Percentiles rank a stretch among this genome's conserved stretches.
These are phyloP conservation scores for Podila verticillata DNA, from an alignment of 192 early-diverging fungal species.

Conservation along the genomic window DNA sequence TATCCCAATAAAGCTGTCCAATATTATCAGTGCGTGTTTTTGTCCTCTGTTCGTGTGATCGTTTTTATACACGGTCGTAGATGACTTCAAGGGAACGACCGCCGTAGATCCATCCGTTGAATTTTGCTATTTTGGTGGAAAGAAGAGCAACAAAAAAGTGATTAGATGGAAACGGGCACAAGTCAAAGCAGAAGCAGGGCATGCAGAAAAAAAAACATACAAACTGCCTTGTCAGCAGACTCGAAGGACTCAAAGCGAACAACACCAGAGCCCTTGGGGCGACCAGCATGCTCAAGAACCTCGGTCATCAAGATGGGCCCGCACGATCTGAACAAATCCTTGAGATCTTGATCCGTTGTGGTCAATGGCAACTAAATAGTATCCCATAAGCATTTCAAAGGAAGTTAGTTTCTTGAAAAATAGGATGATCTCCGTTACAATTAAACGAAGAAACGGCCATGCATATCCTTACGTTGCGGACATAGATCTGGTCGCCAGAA, in stretches of 20 bases:
- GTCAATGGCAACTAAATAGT: constrained; percentile 60
- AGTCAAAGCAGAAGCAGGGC: no score
- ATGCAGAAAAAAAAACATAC: constrained; percentile 25
- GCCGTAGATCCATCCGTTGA: constrained; percentile 61
- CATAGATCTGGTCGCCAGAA: constrained; percentile 41
- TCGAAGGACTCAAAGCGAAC: constrained; percentile 62
- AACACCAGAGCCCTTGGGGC: constrained; percentile 63
- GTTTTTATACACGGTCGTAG: constrained; percentile 37
- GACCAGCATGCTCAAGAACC: constrained; percentile 54
- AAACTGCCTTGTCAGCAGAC: constrained; percentile 62
- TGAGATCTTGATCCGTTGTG: constrained; percentile 65
- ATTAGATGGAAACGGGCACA: no score
- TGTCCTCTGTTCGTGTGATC: background rate
- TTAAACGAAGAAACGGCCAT: background rate
- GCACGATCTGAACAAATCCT: constrained; percentile 64
- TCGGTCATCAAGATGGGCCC: constrained; percentile 61
- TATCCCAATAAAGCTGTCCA: no score
- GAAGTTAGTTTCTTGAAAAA: background rate
- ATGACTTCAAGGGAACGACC: constrained; percentile 58
- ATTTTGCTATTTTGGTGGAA: constrained; percentile 44
- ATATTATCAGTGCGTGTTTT: background rate
- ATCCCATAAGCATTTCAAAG: background rate
- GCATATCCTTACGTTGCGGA: constrained; percentile 38
- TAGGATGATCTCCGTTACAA: background rate
- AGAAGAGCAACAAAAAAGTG: no score